A percentile compares a stretch with the other conserved stretches of the same genome.
Evolutionary conservation across 164 flowering plant species (phyloP).

Genomic region (Kingdonia uniflora): DNA sequence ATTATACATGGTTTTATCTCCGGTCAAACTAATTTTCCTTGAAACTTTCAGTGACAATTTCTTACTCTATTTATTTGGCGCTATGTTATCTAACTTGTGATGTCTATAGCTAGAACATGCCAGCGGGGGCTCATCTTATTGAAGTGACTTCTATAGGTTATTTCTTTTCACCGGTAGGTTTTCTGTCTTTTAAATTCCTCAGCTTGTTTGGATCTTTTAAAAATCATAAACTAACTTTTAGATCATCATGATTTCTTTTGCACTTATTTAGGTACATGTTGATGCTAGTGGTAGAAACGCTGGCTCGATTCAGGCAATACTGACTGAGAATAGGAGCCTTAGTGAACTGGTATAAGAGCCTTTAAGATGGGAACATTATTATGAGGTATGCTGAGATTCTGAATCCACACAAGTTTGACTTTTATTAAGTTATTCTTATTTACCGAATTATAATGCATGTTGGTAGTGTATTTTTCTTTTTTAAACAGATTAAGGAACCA

Average conservation of each 20-base stretch:
- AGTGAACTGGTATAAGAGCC: conserved; percentile 62
- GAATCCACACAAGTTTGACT: not conserved
- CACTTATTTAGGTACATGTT: conserved; percentile 62
- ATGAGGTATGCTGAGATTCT: conserved; percentile 45
- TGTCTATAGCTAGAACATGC: conserved; percentile 69
- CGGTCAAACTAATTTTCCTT: too few species aligned
- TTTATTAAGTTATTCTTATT: not conserved
- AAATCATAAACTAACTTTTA: too few species aligned
- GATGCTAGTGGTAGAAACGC: conserved; percentile 96
- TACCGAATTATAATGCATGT: not conserved
- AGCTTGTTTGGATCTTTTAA: not conserved
- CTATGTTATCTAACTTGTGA: conserved; percentile 36
- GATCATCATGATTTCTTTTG: too few species aligned
- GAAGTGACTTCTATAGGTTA: conserved; percentile 83
- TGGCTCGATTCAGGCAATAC: conserved; percentile 90
- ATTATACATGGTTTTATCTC: too few species aligned
- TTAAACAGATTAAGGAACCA: conserved; percentile 87
- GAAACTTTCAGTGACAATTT: too few species aligned
- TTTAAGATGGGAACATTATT: conserved; percentile 78
- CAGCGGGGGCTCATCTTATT: conserved; percentile 96
- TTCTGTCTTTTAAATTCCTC: conserved; percentile 5
- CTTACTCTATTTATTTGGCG: not conserved
- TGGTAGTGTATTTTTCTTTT: conserved; percentile 4
- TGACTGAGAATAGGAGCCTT: conserved; percentile 81
- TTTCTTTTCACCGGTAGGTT: conserved; percentile 85